Percentiles rank a stretch among this genome's conserved stretches.
phyloP scores from a whole-genome alignment of 371 early-diverging fungal species.

The Neoconidiobolus thromboides region DNA sequence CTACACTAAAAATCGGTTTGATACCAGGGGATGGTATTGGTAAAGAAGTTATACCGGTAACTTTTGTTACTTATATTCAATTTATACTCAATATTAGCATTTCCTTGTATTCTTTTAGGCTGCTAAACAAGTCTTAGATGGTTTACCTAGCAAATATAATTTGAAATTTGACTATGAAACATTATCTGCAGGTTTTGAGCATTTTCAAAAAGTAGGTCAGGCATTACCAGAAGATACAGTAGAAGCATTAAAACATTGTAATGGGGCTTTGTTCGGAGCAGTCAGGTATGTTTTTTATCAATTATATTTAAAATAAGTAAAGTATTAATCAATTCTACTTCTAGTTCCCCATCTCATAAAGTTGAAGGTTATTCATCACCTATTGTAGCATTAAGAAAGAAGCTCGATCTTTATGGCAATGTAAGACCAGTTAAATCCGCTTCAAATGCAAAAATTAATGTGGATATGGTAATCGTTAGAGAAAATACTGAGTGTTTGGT shows the following conservation, averaged over 20 bases:
- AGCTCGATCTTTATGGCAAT: slow-evolving; percentile 84
- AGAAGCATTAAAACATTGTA: slow-evolving; percentile 54
- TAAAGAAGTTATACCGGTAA: slow-evolving; percentile 67
- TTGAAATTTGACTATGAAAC: slow-evolving; percentile 53
- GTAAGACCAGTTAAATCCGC: slow-evolving; percentile 72
- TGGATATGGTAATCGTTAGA: slow-evolving; percentile 87
- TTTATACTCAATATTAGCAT: background rate
- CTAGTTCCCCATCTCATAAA: slow-evolving; percentile 86
- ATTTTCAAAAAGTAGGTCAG: slow-evolving; percentile 75
- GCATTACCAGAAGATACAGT: slow-evolving; percentile 78
- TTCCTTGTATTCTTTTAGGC: slow-evolving; percentile 29
- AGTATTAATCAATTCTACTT: background rate
- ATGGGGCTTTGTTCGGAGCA: slow-evolving; percentile 91
- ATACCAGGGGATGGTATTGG: slow-evolving; percentile 94
- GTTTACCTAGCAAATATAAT: slow-evolving; percentile 22
- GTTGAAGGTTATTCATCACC: slow-evolving; percentile 92
- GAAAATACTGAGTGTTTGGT: slow-evolving; percentile 95
- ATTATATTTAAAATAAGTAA: background rate
- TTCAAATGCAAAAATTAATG: slow-evolving; percentile 30
- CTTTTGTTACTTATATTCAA: background rate
- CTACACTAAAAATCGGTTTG: slow-evolving; percentile 53
- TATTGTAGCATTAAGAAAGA: slow-evolving; percentile 80
- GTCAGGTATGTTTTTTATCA: slow-evolving; percentile 41
- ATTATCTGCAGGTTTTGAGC: slow-evolving; percentile 85
- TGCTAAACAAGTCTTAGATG: slow-evolving; percentile 67